A percentile compares a stretch with the other conserved stretches of the same genome.
These are phyloP conservation scores for Phialocephala sp. DNA, from an alignment of 2,329 filamentous ascomycete genomes.

Conservation along the genomic window DNA sequence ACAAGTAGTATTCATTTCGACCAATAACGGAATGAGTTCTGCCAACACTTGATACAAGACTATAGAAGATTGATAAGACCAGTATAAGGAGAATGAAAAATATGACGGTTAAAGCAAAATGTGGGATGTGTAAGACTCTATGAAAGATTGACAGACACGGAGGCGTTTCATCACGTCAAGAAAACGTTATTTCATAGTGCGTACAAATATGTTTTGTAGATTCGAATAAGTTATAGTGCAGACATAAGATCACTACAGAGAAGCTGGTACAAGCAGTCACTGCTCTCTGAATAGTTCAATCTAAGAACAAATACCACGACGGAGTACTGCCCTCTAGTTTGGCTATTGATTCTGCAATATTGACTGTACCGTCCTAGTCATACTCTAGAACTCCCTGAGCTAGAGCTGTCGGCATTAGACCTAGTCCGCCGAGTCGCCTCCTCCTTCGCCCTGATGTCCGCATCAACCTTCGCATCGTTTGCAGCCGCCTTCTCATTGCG, in stretches of 20 bases:
- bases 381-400: constrained; percentile 5
- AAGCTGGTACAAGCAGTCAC: no score
- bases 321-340: not conserved
- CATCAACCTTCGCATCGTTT: constrained; percentile 24
- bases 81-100: not conserved
- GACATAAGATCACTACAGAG: not conserved
- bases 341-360: not conserved
- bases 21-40: constrained; percentile 9
- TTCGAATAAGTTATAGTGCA: not conserved
- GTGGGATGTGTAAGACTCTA: not conserved
- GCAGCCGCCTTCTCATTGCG: constrained; percentile 12
- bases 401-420: constrained; percentile 1
- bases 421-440: constrained; percentile 9
- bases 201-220: not conserved
- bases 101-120: constrained; percentile 2
- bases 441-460: constrained; percentile 19
- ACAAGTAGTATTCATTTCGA: constrained; percentile 28
- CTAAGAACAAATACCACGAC: no score
- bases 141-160: not conserved
- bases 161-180: constrained; percentile 1
- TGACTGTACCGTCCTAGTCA: constrained; percentile 1
- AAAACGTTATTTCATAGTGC: not conserved
- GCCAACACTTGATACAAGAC: constrained; percentile 1
- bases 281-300: no score
- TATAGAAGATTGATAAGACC: not conserved